phyloP scores from a whole-genome alignment of 768 basidiomycete genomes.

The Candolleomyces aberdarensis region DNA sequence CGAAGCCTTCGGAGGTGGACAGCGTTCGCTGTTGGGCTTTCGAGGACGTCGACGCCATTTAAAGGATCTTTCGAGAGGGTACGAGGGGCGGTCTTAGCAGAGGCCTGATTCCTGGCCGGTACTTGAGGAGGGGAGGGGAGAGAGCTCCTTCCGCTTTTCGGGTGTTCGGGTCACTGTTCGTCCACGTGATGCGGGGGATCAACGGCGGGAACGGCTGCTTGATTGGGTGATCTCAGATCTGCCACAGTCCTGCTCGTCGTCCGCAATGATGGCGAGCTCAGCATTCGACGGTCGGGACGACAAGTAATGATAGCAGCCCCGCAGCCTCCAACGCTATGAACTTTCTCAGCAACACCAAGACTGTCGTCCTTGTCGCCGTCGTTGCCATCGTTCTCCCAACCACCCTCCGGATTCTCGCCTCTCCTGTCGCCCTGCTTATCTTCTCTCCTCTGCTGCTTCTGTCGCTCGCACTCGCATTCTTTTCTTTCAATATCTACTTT shows the following conservation, averaged over 20 bases:
- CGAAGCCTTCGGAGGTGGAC: conserved; percentile 76
- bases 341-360: conserved; percentile 42
- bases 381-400: conserved; percentile 57
- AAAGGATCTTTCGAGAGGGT: too few relatives aligned
- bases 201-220: too few relatives aligned
- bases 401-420: conserved; percentile 54
- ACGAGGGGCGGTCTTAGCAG: too few relatives aligned
- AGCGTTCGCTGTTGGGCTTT: conserved; percentile 29
- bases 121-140: too few relatives aligned
- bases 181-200: conserved; percentile 1
- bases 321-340: conserved; percentile 24
- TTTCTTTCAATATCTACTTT: conserved; percentile 52
- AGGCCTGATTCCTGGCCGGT: too few relatives aligned
- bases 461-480: conserved; percentile 45
- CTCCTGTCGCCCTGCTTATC: conserved; percentile 62
- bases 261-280: conserved; percentile 3
- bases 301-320: conserved; percentile 10
- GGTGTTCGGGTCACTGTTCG: background rate
- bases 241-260: background rate
- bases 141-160: background rate
- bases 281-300: background rate
- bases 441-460: conserved; percentile 58
- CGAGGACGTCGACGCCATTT: conserved; percentile 6
- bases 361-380: conserved; percentile 55
- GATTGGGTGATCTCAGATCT: background rate